Evolutionary conservation across 495 filamentous ascomycete genomes (phyloP), one percentile per base, ranked within the genome.

Genomic region (Evansstolkia leycettana): DNA sequence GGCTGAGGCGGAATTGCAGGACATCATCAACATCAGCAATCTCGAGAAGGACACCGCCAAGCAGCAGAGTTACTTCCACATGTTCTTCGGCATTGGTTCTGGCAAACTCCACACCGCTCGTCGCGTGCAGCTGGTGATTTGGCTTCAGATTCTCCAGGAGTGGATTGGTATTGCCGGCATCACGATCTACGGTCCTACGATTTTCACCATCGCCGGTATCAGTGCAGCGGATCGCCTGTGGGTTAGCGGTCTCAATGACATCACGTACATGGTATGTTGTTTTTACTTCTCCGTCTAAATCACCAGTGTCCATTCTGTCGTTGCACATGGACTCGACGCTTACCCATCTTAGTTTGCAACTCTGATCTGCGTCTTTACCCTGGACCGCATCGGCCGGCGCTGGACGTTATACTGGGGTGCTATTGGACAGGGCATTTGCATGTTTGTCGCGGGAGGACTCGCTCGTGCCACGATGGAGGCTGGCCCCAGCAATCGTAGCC

Each of bases 131-230:
- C 62, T 82, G 8, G 76, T 80, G 12, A 66, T 83, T 28, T 83
- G 76, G 77, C 53, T 82, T 7, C 75, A 82, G 54, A 80, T 84
- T 29, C 70, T 83, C 55, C 76, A 80, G 43, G 76, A 81, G 47
- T 83, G 77, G 77, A 68, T 78, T 42, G 78, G 80, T 14, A 82
- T 83, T 48, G 76, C 76, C 0, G 77, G 76, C 33, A 70, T 82
- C 13, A 83, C 80, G 1, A 70, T 83, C 25, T 82, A 69, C 42
- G 70, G 69, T 19, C 74, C 76, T 6, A 78, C 74, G 0, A 80
- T 84, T 29, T 83, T 82, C 57, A 63, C 67, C 27, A 73, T 76
- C 41, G 77, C 78, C 7, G 77, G 78, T 10, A 74, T 80, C 34
- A 58, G 63, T 35, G 58, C 74, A 9, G 51, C 48, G 27, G 74